Evolutionary conservation across 768 basidiomycete genomes (phyloP), one percentile per base, ranked within the genome.

Genomic region (Naganishia vaughanmartiniae): DNA sequence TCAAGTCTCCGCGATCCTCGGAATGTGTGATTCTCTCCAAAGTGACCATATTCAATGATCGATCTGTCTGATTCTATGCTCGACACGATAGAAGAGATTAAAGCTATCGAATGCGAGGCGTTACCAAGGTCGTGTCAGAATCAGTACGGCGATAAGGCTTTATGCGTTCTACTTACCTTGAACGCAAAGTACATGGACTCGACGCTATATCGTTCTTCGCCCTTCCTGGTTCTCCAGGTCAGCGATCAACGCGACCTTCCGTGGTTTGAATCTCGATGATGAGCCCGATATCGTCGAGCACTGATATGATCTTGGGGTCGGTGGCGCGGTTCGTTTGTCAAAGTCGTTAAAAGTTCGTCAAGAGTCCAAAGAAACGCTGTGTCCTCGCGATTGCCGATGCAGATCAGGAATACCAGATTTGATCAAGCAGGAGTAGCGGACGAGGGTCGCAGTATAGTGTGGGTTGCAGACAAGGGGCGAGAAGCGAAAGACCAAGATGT

Each of bases 161-260:
- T n/a, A n/a, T 1, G 48, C 48, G 4, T 51, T n/a, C 24, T 4
- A 58, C 57, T 15, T n/a, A 58, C 60, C 30, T 17, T 51, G 48
- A 24, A 45, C 39, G n/a, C 24, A 63, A 63, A 63, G 39, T n/a
- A 63, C 60, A 63, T 63, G 24, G 39, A 63, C 39, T 21, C 26
- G 19, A 19, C 39, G 14, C n/a, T 28, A 26, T 26, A 46, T 42
- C 24, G 19, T 42, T 42, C 5, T 34, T 6, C 6, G 6, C 21
- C 12, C 33, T 30, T 63, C 42, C 48, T 51, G 19, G 48, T 63
- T 34, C 42, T 28, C 30, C 24, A 21, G 2, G 60, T 46, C 60
- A 28, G 42, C 60, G 60, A 63, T 63, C 60, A 63, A 63, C 60
- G 60, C 42, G 60, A 46, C 42, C 17, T 14, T 24, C 10, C 39